These are phyloP conservation scores for Coniochaeta prunicola DNA, from an alignment of 2,329 filamentous ascomycete genomes.

Conservation along the genomic window DNA sequence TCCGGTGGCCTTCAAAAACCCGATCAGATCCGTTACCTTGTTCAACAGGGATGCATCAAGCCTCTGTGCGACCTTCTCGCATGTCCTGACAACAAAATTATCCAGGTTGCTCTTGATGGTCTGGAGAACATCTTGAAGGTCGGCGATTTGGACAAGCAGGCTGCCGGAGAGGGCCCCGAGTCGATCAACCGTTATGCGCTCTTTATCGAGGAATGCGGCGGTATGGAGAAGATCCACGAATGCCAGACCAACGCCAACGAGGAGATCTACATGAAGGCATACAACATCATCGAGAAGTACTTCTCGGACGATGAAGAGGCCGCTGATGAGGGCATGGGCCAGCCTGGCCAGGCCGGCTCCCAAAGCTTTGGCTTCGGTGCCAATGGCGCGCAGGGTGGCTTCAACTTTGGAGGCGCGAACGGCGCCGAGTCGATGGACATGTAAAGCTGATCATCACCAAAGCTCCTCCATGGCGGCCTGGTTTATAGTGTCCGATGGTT, in stretches of 20 bases:
- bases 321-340: conserved; percentile 72
- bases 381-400: conserved; percentile 59
- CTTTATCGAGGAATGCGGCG: conserved; percentile 96
- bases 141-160: conserved; percentile 95
- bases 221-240: conserved; percentile 99
- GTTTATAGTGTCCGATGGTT: neutral
- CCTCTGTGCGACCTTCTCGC: conserved; percentile 89
- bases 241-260: conserved; percentile 99
- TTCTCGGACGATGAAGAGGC: conserved; percentile 98
- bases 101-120: conserved; percentile 94
- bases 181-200: conserved; percentile 94
- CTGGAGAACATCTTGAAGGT: conserved; percentile 99
- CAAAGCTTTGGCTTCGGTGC: conserved; percentile 78
- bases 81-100: conserved; percentile 99
- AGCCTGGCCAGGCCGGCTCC: conserved; percentile 46
- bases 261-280: conserved; percentile 99
- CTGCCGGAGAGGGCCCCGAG: conserved; percentile 64
- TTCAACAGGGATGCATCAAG: conserved; percentile 91
- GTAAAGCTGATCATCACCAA: conserved; percentile 28
- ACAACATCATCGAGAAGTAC: conserved; percentile 99
- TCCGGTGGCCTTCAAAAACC: conserved; percentile 97
- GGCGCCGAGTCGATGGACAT: conserved; percentile 59
- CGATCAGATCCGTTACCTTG: conserved; percentile 94
- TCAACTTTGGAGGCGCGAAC: conserved; percentile 75
- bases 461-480: neutral